phyloP scores from a whole-genome alignment of 2,329 filamentous ascomycete species.

The Aspergillus uvarum region DNA sequence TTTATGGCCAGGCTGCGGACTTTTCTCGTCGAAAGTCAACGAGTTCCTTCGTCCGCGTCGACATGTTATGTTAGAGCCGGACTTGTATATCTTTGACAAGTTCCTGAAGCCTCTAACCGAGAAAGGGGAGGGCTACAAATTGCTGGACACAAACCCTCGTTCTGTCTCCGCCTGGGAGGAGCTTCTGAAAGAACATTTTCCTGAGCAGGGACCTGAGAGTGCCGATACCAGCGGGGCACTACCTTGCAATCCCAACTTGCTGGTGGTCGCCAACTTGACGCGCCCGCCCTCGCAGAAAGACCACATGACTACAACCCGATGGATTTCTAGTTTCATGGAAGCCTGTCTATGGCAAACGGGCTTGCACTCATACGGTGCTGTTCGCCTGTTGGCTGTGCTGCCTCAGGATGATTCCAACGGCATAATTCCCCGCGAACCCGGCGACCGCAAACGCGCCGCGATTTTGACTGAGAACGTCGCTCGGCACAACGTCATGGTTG shows the following conservation, averaged over 20 bases:
- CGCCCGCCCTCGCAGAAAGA: conserved; percentile 54
- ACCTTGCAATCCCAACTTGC: conserved; percentile 67
- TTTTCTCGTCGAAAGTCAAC: conserved; percentile 78
- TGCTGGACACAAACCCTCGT: conserved; percentile 57
- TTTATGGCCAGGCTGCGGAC: conserved; percentile 73
- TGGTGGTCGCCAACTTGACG: conserved; percentile 69
- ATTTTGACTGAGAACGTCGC: conserved; percentile 59
- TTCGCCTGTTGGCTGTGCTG: conserved; percentile 76
- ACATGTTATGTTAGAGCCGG: conserved; percentile 80
- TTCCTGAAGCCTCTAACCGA: conserved; percentile 61
- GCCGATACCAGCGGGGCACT: conserved; percentile 44
- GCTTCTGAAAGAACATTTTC: conserved; percentile 45
- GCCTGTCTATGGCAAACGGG: conserved; percentile 58
- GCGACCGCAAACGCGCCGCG: conserved; percentile 56
- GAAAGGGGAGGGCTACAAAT: conserved; percentile 47
- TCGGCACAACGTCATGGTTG: conserved; percentile 54
- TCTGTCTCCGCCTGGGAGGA: conserved; percentile 57
- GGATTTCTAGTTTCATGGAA: conserved; percentile 55
- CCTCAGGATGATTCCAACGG: conserved; percentile 58
- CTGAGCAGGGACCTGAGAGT: conserved; percentile 52
- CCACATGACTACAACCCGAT: conserved; percentile 53
- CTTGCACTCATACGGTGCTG: conserved; percentile 73
- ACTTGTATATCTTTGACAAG: conserved; percentile 56
- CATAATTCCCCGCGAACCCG: conserved; percentile 61
- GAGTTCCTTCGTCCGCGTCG: conserved; percentile 71